Conservation (phyloP, 768 basidiomycete species). For the Xerocomellus dryophilus region DNA sequence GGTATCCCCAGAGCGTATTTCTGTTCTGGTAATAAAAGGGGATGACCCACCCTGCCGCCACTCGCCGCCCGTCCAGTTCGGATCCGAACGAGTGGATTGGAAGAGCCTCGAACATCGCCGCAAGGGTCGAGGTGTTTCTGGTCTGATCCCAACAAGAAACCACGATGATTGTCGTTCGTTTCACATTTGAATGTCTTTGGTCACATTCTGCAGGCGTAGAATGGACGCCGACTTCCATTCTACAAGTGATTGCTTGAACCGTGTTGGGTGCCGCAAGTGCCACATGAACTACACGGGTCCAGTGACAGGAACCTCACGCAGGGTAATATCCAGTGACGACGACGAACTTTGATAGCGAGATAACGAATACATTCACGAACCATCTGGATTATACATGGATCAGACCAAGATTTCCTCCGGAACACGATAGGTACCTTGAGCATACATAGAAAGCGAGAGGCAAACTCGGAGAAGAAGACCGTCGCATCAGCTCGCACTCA, state of each 20-base stretch:
- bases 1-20: neutral
- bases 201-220: neutral
- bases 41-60: neutral
- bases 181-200: neutral
- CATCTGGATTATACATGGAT: neutral
- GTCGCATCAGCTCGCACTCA: neutral
- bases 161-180: neutral
- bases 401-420: neutral
- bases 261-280: neutral
- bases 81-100: neutral
- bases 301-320: neutral
- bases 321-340: neutral
- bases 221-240: constrained; percentile 3
- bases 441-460: neutral
- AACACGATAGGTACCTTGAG: neutral
- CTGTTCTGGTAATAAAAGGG: neutral
- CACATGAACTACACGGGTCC: neutral
- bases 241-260: neutral
- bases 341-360: neutral
- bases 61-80: neutral
- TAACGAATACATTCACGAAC: neutral
- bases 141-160: neutral
- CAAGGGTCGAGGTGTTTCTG: neutral
- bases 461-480: neutral
- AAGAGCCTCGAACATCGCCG: neutral